Evolutionary conservation across 768 basidiomycete genomes (phyloP).

Genomic region (Sarcomyxa edulis): DNA sequence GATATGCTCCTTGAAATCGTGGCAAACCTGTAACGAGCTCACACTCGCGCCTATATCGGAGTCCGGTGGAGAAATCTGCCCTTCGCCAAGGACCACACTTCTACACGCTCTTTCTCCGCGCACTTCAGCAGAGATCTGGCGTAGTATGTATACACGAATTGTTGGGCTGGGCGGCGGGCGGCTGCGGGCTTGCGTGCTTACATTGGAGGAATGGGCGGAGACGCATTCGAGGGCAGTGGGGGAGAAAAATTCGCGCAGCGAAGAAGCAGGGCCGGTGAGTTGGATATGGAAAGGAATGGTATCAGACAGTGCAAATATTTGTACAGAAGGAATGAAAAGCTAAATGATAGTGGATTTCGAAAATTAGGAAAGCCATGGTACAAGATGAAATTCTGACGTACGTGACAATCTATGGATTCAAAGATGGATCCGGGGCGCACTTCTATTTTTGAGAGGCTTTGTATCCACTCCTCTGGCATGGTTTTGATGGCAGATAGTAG

Average conservation of each 20-base stretch:
- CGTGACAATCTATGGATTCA: constrained; percentile 43
- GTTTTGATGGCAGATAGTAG: constrained; percentile 58
- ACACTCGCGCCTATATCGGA: constrained; percentile 17
- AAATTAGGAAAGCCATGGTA: background rate
- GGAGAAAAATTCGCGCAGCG: constrained; percentile 42
- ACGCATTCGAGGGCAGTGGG: constrained; percentile 15
- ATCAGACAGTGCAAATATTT: constrained; percentile 48
- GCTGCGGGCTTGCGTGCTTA: background rate
- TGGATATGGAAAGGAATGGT: constrained; percentile 65
- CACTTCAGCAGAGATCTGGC: constrained; percentile 38
- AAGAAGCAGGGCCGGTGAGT: constrained; percentile 39
- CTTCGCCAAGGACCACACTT: constrained; percentile 42
- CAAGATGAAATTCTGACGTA: constrained; percentile 23
- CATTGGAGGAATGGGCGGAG: constrained; percentile 1
- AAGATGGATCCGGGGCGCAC: constrained; percentile 26
- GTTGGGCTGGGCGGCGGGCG: background rate
- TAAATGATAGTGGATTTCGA: constrained; percentile 15
- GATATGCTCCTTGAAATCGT: constrained; percentile 32
- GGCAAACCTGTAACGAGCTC: too few species aligned
- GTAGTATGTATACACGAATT: constrained; percentile 47
- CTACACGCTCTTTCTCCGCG: constrained; percentile 30
- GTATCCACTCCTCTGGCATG: constrained; percentile 65
- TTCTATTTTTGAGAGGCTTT: constrained; percentile 36
- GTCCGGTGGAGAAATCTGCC: constrained; percentile 37
- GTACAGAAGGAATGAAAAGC: constrained; percentile 57